Conservation (phyloP, 2,329 filamentous ascomycete species). For the Phaeosphaeria sp. region DNA sequence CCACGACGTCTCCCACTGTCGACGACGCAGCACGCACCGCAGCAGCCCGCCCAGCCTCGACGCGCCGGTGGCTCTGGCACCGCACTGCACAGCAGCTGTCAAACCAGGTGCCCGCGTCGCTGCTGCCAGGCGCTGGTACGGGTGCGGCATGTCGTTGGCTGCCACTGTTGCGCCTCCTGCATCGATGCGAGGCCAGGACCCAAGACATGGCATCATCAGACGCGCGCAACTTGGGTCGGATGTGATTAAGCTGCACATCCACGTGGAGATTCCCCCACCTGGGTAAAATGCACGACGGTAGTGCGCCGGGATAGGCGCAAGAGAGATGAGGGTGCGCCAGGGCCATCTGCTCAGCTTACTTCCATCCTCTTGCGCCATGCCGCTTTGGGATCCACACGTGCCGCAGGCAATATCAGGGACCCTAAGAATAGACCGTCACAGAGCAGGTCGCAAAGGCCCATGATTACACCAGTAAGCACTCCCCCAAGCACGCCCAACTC, state of each 20-base stretch:
- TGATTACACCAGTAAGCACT: slow-evolving; percentile 33
- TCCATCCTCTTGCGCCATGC: slow-evolving; percentile 25
- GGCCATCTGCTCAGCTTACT: slow-evolving; percentile 25
- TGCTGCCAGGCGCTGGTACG: not conserved
- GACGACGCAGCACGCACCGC: slow-evolving; percentile 22
- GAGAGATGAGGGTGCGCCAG: slow-evolving; percentile 30
- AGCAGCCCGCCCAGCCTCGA: slow-evolving; percentile 11
- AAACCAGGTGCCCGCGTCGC: slow-evolving; percentile 5
- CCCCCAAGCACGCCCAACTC: slow-evolving; percentile 12
- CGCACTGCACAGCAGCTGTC: slow-evolving; percentile 33
- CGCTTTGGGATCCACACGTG: slow-evolving; percentile 39
- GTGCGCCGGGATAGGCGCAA: slow-evolving; percentile 30
- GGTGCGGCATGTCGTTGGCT: slow-evolving; percentile 1
- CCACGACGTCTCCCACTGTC: slow-evolving; percentile 2
- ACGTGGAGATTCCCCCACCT: slow-evolving; percentile 43
- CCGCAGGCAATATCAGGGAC: slow-evolving; percentile 42
- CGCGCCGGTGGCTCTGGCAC: slow-evolving; percentile 7
- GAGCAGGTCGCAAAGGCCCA: slow-evolving; percentile 16
- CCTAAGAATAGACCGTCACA: slow-evolving; percentile 41
- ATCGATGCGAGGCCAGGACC: slow-evolving; percentile 1
- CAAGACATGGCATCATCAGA: slow-evolving; percentile 7
- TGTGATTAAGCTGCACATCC: slow-evolving; percentile 27
- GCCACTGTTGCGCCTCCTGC: not conserved
- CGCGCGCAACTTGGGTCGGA: slow-evolving; percentile 7
- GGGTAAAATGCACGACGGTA: slow-evolving; percentile 26